Conservation (phyloP, 2,329 filamentous ascomycete species). For the Coniella vitis region DNA sequence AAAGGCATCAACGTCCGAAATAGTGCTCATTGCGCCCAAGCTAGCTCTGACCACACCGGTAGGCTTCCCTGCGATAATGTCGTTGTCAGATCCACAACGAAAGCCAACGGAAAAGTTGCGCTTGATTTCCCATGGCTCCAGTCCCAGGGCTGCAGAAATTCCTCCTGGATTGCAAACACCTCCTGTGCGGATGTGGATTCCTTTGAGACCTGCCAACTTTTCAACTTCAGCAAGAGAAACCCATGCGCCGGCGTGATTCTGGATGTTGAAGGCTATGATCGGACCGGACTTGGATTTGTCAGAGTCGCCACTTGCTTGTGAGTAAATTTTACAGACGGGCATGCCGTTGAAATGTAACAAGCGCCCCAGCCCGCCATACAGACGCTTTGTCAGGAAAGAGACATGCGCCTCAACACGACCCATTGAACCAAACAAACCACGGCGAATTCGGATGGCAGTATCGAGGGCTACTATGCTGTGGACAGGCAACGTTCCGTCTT, state of each 20-base stretch:
- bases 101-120: constrained; percentile 79
- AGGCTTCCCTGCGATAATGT: constrained; percentile 76
- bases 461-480: constrained; percentile 84
- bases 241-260: constrained; percentile 63
- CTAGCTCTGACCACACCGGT: constrained; percentile 83
- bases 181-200: constrained; percentile 80
- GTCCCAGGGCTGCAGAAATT: constrained; percentile 62
- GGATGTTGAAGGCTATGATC: constrained; percentile 77
- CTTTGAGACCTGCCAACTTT: constrained; percentile 70
- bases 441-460: constrained; percentile 64
- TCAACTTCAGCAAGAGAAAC: constrained; percentile 79
- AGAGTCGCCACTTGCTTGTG: constrained; percentile 20
- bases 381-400: constrained; percentile 49
- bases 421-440: constrained; percentile 65
- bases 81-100: constrained; percentile 76
- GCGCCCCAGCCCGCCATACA: constrained; percentile 51
- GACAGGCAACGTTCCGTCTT: constrained; percentile 87
- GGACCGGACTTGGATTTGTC: constrained; percentile 51
- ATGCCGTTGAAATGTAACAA: constrained; percentile 64
- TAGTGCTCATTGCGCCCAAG: constrained; percentile 82
- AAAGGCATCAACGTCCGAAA: constrained; percentile 66
- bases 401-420: constrained; percentile 64
- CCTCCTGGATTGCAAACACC: constrained; percentile 90
- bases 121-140: constrained; percentile 76
- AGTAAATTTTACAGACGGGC: constrained; percentile 62